These are phyloP conservation scores for Logfia minima DNA, from an alignment of 129 eudicot genomes.

Conservation along the genomic window DNA sequence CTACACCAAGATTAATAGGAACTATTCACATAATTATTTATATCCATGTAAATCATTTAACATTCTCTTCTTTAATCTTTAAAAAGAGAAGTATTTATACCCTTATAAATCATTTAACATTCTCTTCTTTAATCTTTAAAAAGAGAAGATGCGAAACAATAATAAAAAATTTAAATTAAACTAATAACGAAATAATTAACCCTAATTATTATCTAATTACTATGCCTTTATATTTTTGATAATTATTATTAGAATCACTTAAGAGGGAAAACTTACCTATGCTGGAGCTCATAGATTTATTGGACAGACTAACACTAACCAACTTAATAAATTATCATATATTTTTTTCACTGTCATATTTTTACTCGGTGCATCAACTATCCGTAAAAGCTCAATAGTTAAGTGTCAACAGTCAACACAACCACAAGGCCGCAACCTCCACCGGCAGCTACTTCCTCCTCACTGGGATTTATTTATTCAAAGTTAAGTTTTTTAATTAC, in stretches of 20 bases:
- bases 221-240: too few relatives aligned
- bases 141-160: too few relatives aligned
- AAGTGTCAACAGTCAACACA: neutral
- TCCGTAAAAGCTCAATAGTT: neutral
- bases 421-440: neutral
- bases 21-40: too few relatives aligned
- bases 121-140: too few relatives aligned
- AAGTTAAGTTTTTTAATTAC: neutral
- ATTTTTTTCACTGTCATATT: neutral
- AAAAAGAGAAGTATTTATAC: too few relatives aligned
- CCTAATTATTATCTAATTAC: too few relatives aligned
- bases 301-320: neutral
- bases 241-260: neutral
- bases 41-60: too few relatives aligned
- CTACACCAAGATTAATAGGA: constrained; percentile 6
- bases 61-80: too few relatives aligned
- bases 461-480: neutral
- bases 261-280: neutral
- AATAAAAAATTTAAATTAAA: too few relatives aligned
- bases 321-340: neutral
- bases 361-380: neutral
- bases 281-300: neutral
- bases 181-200: too few relatives aligned
- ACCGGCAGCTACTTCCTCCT: neutral
- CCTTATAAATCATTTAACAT: too few relatives aligned